Evolutionary conservation across 345 rosid genomes (phyloP).

Genomic region (Microthlaspi erraticum): DNA sequence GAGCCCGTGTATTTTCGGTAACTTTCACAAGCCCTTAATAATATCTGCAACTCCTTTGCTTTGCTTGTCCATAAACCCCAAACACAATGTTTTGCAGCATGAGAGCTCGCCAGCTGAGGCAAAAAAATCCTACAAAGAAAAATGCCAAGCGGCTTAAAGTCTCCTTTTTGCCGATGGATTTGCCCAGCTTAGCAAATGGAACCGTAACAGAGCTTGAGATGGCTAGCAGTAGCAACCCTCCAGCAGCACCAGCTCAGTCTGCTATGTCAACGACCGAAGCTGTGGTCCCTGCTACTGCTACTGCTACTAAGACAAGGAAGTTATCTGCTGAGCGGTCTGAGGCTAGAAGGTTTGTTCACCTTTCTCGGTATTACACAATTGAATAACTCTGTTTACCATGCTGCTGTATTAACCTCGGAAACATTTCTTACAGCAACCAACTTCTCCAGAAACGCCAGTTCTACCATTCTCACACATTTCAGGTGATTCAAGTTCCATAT

Average conservation of each 20-base stretch:
- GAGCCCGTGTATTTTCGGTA: slow-evolving; percentile 76
- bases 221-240: slow-evolving; percentile 48
- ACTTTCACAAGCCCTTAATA: slow-evolving; percentile 36
- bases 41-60: slow-evolving; percentile 23
- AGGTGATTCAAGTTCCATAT: slow-evolving; percentile 56
- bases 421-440: slow-evolving; percentile 58
- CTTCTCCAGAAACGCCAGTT: slow-evolving; percentile 83
- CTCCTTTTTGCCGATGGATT: slow-evolving; percentile 67
- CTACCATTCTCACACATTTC: slow-evolving; percentile 95
- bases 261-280: slow-evolving; percentile 57
- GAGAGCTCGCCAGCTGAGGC: slow-evolving; percentile 59
- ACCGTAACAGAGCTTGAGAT: slow-evolving; percentile 56
- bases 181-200: slow-evolving; percentile 53
- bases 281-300: slow-evolving; percentile 54
- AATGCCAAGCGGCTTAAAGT: slow-evolving; percentile 52
- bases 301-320: slow-evolving; percentile 59
- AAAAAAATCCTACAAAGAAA: slow-evolving; percentile 46
- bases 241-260: slow-evolving; percentile 65
- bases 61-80: slow-evolving; percentile 21
- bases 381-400: slow-evolving; percentile 4
- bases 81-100: slow-evolving; percentile 59
- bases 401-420: slow-evolving; percentile 11
- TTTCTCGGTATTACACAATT: slow-evolving; percentile 3
- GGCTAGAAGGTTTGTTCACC: slow-evolving; percentile 62
- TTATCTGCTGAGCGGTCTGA: slow-evolving; percentile 75